Evolutionary conservation across 2,329 filamentous ascomycete species (phyloP), one percentile per base, ranked within the genome.

Genomic region (Colletotrichum navitas): DNA sequence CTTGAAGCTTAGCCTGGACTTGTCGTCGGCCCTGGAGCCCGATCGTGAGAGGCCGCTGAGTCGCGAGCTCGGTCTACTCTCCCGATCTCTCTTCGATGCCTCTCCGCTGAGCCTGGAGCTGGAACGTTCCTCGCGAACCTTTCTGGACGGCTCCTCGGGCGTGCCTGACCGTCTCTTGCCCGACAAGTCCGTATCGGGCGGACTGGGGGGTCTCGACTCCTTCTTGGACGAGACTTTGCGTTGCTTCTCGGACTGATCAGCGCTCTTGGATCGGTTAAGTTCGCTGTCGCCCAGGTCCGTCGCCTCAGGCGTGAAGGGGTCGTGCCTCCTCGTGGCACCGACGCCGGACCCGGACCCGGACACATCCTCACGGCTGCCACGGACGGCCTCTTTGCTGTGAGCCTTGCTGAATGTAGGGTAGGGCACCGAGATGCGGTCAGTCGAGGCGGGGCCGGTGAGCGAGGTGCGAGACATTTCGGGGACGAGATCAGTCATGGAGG

Each of bases 351-450:
- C 68, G 60, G 77, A 78, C 51, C 76, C 75, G 32, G 81, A 79
- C 60, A 88, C 75, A 64, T 89, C 85, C 56, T 91, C 88, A 63
- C 85, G 85, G 78, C 89, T 91, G 78, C 89, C 91, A 74, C 89
- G 87, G 65, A 97, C 89, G 55, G 90, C 89, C 83, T 98, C 95
- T 81, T 94, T 96, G 85, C 94, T 97, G 81, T 97, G 94, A 16
- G 93, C 93, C 82, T 97, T 98, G 82, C 93, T 96, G 81, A 97
- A 94, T 14, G 88, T 87, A 1, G 94, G 94, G 79, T 97, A 97
- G 8, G 93, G 92, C 52, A 93, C 79, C 73, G 86, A 88, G 43
- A 85, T 79, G 36, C 86, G 85, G 64, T 87, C 84, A 61, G 76
- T 79, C 71, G 80, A 83, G 55, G 81, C 79, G 18, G 67, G 67